Conservation (phyloP, 768 basidiomycete species). For the Suillus fuscotomentosus region DNA sequence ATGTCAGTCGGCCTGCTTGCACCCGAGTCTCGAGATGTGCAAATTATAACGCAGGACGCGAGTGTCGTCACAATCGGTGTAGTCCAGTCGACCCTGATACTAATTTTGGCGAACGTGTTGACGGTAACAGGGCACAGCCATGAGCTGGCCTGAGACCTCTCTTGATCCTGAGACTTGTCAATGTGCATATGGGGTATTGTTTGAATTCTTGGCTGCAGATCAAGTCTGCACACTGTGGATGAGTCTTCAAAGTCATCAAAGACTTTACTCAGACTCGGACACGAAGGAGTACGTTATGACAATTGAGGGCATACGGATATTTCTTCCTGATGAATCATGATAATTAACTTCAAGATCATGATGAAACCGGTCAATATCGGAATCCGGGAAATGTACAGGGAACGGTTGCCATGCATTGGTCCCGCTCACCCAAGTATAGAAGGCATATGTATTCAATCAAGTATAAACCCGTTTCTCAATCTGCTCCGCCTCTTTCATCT, state of each 20-base stretch:
- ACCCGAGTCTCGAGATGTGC: neutral
- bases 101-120: neutral
- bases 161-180: too few species aligned
- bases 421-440: neutral
- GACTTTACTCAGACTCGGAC: too few species aligned
- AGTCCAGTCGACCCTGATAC: neutral
- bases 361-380: neutral
- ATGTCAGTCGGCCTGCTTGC: neutral
- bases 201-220: too few species aligned
- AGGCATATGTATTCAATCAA: neutral
- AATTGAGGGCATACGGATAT: too few species aligned
- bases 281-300: too few species aligned
- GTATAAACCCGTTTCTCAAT: neutral
- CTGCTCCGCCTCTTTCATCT: neutral
- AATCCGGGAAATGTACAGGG: neutral
- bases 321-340: neutral
- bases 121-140: neutral
- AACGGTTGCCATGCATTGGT: slow-evolving; percentile 3
- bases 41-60: neutral
- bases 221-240: too few species aligned
- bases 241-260: too few species aligned
- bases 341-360: neutral
- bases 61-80: too few species aligned
- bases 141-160: too few species aligned
- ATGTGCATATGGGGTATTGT: too few species aligned